Percentiles rank a stretch among this genome's conserved stretches.
Conservation (phyloP, 2,329 filamentous ascomycete species). For the Fusarium mexicanum region DNA sequence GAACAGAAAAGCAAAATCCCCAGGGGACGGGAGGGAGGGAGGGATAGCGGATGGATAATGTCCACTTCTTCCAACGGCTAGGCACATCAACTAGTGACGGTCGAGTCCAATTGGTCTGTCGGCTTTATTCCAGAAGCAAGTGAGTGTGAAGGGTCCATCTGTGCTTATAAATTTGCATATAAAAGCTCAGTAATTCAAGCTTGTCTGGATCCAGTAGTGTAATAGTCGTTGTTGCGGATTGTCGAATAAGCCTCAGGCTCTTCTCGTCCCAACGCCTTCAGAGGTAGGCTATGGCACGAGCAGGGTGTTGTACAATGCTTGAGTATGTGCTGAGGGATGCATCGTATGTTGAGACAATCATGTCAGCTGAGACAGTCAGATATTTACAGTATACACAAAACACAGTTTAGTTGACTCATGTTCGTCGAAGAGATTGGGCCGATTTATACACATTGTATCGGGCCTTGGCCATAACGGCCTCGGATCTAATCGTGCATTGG, state of each 20-base stretch:
- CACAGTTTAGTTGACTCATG: neutral
- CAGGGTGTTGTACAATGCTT: slow-evolving; percentile 20
- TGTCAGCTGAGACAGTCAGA: neutral
- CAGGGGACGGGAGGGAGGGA: slow-evolving; percentile 27
- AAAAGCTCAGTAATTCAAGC: neutral
- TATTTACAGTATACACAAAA: neutral
- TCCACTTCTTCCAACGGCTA: slow-evolving; percentile 27
- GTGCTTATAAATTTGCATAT: neutral
- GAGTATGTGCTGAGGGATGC: slow-evolving; percentile 5
- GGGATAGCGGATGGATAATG: slow-evolving; percentile 10
- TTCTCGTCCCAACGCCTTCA: slow-evolving; percentile 9
- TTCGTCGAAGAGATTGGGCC: neutral
- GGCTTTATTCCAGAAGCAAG: slow-evolving; percentile 27
- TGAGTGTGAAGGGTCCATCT: neutral
- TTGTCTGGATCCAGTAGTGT: neutral
- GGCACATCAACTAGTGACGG: slow-evolving; percentile 11
- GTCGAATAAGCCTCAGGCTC: neutral
- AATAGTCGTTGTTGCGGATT: neutral
- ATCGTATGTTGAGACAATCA: slow-evolving; percentile 8
- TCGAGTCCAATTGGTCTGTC: slow-evolving; percentile 7
- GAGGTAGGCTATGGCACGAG: slow-evolving; percentile 9
- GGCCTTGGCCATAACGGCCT: slow-evolving; percentile 9
- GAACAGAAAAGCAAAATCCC: slow-evolving; percentile 18
- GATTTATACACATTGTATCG: neutral
- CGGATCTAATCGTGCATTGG: slow-evolving; percentile 30